Base-by-base conservation (phyloP, 768 basidiomycete species). In the Termitomyces sp. region DNA sequence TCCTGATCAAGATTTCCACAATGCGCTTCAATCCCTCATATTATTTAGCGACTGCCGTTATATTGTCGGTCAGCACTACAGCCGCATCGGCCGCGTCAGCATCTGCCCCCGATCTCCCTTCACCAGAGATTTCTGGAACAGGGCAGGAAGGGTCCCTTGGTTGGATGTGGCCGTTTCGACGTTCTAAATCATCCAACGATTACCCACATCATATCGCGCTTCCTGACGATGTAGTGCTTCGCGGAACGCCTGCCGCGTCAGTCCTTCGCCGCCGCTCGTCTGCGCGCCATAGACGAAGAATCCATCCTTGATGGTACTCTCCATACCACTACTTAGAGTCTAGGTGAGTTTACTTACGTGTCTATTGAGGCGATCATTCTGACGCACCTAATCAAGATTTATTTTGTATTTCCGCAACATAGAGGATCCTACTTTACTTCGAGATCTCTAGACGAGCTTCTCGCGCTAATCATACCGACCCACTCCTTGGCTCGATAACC, bases 261-360 rank as follows among this genome's bases (percentile, higher is more conserved):
- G 51, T 57, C 23, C 57, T 63, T 37, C 62, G 65, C 23, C 59
- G 63, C 29, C 58, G 50, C 25, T 54, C 51, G 16, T 59, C 62
- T 42, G 53, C 37, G n/a, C 62, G 49, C 27, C 64, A 61, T 17
- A 47, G 65, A 32, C 59, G 65, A 51, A 43, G 65, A 49, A 54
- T 59, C 11, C 64, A 63, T 48, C 62, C 64, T 25, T 65, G 49
- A 63, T 29, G 41, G 23, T 40, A 29, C 23, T 17, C 12, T 29
- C 34, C 1, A 21, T 49, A 41, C 6, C n/a, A n/a, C n/a, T n/a
- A n/a, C n/a, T n/a, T n/a, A n/a, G n/a, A n/a, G n/a, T n/a, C n/a
- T 23, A 43, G 16, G 53, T 34, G 21, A 10, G 32, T 23, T 11
- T 12, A 27, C 14, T 43, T 11, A 4, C 31, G 23, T 5, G 21